Conservation (phyloP, 2,329 filamentous ascomycete genomes). For the Aspergillus niger region DNA sequence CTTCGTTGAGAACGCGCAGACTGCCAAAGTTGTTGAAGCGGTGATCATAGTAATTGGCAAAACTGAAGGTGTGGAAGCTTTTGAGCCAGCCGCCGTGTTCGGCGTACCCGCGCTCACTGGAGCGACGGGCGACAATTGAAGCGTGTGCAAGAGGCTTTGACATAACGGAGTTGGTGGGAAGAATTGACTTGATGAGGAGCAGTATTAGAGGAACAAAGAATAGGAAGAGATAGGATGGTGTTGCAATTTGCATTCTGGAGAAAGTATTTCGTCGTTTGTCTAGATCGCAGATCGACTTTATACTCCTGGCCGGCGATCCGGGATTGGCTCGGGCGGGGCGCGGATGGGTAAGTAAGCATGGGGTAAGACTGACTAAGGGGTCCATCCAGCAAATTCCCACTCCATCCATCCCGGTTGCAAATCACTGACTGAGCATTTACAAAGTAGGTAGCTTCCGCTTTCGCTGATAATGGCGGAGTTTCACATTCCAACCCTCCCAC, state of each 20-base stretch:
- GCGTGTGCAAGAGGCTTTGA: slow-evolving; percentile 65
- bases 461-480: neutral
- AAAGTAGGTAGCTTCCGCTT: neutral
- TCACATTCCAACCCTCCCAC: neutral
- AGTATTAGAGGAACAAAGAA: neutral
- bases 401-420: neutral
- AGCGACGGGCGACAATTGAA: slow-evolving; percentile 74
- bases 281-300: slow-evolving; percentile 9
- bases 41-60: slow-evolving; percentile 71
- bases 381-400: neutral
- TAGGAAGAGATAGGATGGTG: neutral
- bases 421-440: neutral
- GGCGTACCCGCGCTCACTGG: slow-evolving; percentile 69
- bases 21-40: slow-evolving; percentile 69
- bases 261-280: neutral
- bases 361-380: slow-evolving; percentile 11
- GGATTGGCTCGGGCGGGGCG: slow-evolving; percentile 2
- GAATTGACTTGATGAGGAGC: neutral
- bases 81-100: slow-evolving; percentile 88
- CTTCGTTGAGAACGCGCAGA: slow-evolving; percentile 84
- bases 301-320: neutral
- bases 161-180: slow-evolving; percentile 46
- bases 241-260: slow-evolving; percentile 1
- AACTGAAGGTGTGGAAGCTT: slow-evolving; percentile 83
- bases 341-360: slow-evolving; percentile 10